These are phyloP conservation scores for Allomyces javanicus DNA, from an alignment of 192 early-diverging fungal species.

Conservation along the genomic window DNA sequence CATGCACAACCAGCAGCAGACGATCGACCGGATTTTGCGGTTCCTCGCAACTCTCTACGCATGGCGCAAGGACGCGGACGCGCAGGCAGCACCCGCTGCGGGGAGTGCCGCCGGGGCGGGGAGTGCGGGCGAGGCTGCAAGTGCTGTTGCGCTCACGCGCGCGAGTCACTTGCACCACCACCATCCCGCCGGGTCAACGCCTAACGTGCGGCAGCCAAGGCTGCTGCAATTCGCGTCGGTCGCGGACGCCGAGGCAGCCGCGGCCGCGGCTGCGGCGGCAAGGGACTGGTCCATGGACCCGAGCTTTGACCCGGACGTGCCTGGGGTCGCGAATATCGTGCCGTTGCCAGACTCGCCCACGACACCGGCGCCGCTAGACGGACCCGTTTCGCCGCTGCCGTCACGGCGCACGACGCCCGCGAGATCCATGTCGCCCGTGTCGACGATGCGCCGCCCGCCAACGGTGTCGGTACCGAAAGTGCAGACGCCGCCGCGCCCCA, in stretches of 20 bases:
- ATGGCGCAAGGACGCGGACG: not conserved
- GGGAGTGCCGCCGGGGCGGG: not conserved
- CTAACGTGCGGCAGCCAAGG: not conserved
- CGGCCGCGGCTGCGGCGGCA: not conserved
- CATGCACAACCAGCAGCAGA: conserved; percentile 70
- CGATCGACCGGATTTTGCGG: conserved; percentile 79
- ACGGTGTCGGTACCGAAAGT: no score
- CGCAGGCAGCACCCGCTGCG: not conserved
- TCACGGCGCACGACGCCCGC: no score
- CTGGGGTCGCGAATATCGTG: not conserved
- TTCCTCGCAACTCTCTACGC: conserved; percentile 80
- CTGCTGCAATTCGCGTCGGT: not conserved
- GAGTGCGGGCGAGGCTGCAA: not conserved
- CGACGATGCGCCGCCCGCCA: no score
- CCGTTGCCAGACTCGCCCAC: not conserved
- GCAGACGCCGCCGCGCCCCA: no score
- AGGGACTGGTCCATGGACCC: not conserved
- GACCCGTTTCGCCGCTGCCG: no score
- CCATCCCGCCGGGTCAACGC: not conserved
- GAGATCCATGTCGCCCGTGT: no score
- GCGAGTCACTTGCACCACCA: no score
- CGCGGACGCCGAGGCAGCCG: not conserved
- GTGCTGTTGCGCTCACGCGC: no score
- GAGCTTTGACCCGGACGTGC: not conserved
- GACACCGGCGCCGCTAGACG: not conserved